Evolutionary conservation across 257 asterid genomes (phyloP).

Genomic region (Thymus mandschuricus): DNA sequence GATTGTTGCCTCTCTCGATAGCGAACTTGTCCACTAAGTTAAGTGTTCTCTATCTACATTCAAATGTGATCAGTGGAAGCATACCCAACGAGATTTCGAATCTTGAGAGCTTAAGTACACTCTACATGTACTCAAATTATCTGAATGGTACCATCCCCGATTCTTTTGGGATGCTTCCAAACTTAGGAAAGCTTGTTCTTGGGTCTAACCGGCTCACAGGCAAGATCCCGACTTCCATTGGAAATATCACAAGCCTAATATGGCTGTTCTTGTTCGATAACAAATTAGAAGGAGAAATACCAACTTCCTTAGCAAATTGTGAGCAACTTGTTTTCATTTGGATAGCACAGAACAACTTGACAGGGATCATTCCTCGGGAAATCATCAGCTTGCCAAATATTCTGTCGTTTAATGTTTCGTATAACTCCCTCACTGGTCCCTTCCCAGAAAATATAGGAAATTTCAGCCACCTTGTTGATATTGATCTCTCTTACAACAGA

Average conservation of each 20-base stretch:
- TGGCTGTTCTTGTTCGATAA: constrained; percentile 41
- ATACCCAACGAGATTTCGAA: constrained; percentile 48
- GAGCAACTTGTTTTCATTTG: constrained; percentile 36
- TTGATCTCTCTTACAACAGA: constrained; percentile 46
- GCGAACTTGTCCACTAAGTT: constrained; percentile 46
- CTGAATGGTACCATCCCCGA: constrained; percentile 50
- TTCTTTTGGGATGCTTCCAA: constrained; percentile 47
- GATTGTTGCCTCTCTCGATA: constrained; percentile 40
- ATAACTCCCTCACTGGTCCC: constrained; percentile 47
- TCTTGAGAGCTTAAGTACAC: constrained; percentile 39
- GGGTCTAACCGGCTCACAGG: constrained; percentile 47
- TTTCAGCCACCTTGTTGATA: constrained; percentile 43
- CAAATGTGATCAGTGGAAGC: constrained; percentile 43
- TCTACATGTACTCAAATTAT: constrained; percentile 32
- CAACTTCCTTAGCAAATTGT: constrained; percentile 43
- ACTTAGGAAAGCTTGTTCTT: constrained; percentile 36
- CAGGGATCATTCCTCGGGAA: constrained; percentile 45
- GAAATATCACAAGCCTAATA: constrained; percentile 42
- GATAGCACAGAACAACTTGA: constrained; percentile 45
- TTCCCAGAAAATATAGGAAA: constrained; percentile 46
- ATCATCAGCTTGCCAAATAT: constrained; percentile 38
- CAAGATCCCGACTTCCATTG: constrained; percentile 42
- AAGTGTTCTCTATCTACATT: constrained; percentile 35
- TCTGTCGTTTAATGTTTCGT: constrained; percentile 37
- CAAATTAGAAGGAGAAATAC: constrained; percentile 50